Evolutionary conservation across 495 filamentous ascomycete species (phyloP), one percentile per base, ranked within the genome.

Genomic region (Penicillium cosmopolitanum): DNA sequence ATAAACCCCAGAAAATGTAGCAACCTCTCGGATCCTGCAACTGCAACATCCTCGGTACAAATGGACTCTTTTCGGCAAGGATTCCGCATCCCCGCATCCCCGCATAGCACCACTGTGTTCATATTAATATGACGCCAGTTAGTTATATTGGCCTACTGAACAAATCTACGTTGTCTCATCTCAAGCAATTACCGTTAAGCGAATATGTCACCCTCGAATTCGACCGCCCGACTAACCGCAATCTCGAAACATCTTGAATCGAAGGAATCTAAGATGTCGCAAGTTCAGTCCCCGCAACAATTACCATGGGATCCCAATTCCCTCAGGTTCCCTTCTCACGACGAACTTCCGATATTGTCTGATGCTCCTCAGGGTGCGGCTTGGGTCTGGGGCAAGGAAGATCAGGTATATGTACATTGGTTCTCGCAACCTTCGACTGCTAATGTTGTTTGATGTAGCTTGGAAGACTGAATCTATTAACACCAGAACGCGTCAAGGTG

Each of bases 361-460:
- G 70, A 72, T 56, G 75, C 77, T 2, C 78, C 80, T 10, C 58
- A 74, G 61, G 73, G 72, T 51, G 82, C 84, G 13, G 85, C 85
- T 35, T 89, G 85, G 85, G 81, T 88, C 21, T 88, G 85, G 86
- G 85, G 86, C 5, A 71, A 79, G 34, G 73, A 86, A 68, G 86
- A 87, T 62, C 70, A 78, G 60, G 82, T 84, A 51, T 8, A 8
- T 31, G 28, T 31, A 31, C 3, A 18, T 36, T 10, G 34, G 33
- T 65, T 3, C 15, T 50, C 21, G 4, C 38, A 21, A 31, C 11
- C 8, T 42, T 19, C 36, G 13, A 38, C 16, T 44, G 36, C 42
- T 16, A 11, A 52, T 21, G 18, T 13, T 7, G 42, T 13, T 44
- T 44, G 36, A 38, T 38, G 51, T 44, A 81, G 74, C 43, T 82